Evolutionary conservation across 139 green algal genomes (phyloP).

Genomic region (Picochlorum sp.): DNA sequence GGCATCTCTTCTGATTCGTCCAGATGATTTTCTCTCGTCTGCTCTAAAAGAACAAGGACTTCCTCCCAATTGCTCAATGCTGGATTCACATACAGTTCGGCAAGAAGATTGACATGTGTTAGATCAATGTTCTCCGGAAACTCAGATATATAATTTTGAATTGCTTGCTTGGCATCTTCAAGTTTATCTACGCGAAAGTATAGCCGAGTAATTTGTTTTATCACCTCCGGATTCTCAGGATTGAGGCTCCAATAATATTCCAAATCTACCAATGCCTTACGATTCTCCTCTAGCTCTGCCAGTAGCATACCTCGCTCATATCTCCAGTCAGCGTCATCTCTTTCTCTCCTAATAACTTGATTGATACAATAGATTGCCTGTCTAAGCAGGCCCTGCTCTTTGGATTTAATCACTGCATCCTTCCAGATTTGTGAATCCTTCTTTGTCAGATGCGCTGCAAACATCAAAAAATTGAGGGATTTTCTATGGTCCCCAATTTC

Average conservation of each 20-base stretch:
- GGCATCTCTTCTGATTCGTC: conserved; percentile 27
- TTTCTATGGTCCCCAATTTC: conserved; percentile 36
- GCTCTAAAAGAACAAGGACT: conserved; percentile 40
- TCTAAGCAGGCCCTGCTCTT: conserved; percentile 50
- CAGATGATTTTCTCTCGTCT: conserved; percentile 24
- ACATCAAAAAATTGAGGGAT: conserved; percentile 85
- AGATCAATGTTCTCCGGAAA: conserved; percentile 45
- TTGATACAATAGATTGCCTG: conserved; percentile 81
- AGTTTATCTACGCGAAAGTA: conserved; percentile 40
- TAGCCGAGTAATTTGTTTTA: conserved; percentile 56
- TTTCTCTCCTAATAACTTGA: conserved; percentile 45
- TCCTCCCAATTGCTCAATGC: conserved; percentile 23
- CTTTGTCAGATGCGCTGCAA: conserved; percentile 72
- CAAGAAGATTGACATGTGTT: conserved; percentile 79
- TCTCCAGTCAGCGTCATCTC: conserved; percentile 49
- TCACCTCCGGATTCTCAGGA: conserved; percentile 38
- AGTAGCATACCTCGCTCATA: conserved; percentile 64
- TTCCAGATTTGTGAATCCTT: conserved; percentile 70
- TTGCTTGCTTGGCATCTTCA: conserved; percentile 28
- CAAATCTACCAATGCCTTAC: conserved; percentile 27
- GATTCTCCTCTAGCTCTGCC: conserved; percentile 28
- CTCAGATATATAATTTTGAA: conserved; percentile 35
- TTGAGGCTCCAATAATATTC: conserved; percentile 15
- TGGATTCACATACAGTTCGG: conserved; percentile 59
- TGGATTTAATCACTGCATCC: conserved; percentile 54